These are phyloP conservation scores for Cucumis melo DNA, from an alignment of 306 rosid genomes.

Conservation along the genomic window DNA sequence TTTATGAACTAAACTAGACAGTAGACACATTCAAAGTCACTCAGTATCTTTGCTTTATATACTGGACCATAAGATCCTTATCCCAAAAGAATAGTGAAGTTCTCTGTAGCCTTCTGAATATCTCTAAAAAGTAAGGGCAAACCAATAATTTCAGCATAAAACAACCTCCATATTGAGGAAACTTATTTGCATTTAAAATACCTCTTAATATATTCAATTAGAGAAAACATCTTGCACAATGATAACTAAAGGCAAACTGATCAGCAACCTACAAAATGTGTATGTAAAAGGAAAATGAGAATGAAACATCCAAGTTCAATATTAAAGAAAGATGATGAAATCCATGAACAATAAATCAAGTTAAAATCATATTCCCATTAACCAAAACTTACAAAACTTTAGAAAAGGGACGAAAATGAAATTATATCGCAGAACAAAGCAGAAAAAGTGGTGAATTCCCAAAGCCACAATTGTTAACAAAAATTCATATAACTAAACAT, in stretches of 20 bases:
- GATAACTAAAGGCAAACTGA: slow-evolving; percentile 19
- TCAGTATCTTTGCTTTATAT: slow-evolving; percentile 34
- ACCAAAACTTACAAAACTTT: background rate
- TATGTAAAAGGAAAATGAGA: background rate
- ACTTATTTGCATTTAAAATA: too few species aligned
- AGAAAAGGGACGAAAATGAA: background rate
- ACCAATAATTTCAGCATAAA: background rate
- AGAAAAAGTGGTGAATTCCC: too few species aligned
- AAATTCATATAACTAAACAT: too few species aligned
- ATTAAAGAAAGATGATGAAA: background rate
- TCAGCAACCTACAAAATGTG: background rate
- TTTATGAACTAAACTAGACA: slow-evolving; percentile 1
- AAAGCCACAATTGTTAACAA: too few species aligned
- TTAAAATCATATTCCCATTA: background rate
- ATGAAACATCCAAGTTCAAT: background rate
- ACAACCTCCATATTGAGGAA: background rate
- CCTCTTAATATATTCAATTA: slow-evolving; percentile 26
- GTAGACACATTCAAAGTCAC: background rate
- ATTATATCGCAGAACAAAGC: too few species aligned
- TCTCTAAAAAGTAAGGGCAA: slow-evolving; percentile 22
- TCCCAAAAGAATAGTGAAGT: slow-evolving; percentile 45
- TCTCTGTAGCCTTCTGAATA: slow-evolving; percentile 44
- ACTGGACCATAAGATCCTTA: slow-evolving; percentile 58
- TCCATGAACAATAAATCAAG: background rate
- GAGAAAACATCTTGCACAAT: slow-evolving; percentile 31